Conservation (phyloP, 345 rosid genomes). For the Xanthoceras sorbifolium region DNA sequence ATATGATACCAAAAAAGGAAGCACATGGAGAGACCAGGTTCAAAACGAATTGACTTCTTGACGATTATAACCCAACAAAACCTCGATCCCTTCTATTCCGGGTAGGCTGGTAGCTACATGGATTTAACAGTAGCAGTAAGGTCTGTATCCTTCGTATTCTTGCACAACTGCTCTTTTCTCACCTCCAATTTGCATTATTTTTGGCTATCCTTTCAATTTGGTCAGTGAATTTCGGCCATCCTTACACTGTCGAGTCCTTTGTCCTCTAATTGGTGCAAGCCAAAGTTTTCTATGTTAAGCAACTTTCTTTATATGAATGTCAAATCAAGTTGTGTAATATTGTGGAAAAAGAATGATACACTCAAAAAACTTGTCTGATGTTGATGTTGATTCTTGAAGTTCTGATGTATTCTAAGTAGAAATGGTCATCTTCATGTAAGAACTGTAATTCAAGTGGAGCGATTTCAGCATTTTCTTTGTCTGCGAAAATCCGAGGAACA, state of each 20-base stretch:
- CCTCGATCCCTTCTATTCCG: not conserved
- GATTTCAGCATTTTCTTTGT: slow-evolving; percentile 62
- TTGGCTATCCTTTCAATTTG: not conserved
- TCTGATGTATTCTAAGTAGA: slow-evolving; percentile 60
- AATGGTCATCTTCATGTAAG: slow-evolving; percentile 34
- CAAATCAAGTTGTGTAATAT: not conserved
- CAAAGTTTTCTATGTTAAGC: not conserved
- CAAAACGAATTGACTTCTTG: not conserved
- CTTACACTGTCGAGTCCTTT: not conserved
- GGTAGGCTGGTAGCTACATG: not conserved
- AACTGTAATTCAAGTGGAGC: slow-evolving; percentile 55
- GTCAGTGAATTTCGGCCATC: not conserved
- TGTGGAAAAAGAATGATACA: not conserved
- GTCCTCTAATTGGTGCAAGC: not conserved
- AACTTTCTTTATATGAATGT: not conserved
- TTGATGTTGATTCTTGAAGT: slow-evolving; percentile 87
- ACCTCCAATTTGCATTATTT: not conserved
- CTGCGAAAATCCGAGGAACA: slow-evolving; percentile 76
- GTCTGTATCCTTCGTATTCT: not conserved
- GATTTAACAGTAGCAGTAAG: not conserved
- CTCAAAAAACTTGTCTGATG: slow-evolving; percentile 78
- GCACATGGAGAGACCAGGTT: not conserved
- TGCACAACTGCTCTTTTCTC: not conserved
- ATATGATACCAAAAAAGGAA: not conserved
- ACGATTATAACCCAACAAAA: not conserved